Evolutionary conservation across 164 flowering plant genomes (phyloP).

Genomic region (Sedum album): DNA sequence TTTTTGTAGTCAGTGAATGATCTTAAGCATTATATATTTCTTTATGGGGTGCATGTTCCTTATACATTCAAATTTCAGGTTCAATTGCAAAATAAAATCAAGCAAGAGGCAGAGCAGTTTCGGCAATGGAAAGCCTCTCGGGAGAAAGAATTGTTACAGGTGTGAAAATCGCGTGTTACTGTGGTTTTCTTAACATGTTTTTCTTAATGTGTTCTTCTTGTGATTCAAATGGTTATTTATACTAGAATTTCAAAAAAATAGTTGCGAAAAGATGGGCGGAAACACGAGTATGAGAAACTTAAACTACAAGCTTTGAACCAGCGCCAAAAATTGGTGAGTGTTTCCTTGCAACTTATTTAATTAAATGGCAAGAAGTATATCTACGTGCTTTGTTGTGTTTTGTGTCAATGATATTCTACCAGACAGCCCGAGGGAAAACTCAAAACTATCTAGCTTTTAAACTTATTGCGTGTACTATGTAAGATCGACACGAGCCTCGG

Average conservation of each 20-base stretch:
- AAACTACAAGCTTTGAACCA: slow-evolving; percentile 92
- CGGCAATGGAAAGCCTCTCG: slow-evolving; percentile 12
- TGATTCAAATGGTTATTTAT: neutral
- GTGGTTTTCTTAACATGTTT: too few species aligned
- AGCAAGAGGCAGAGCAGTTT: slow-evolving; percentile 9
- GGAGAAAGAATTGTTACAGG: slow-evolving; percentile 11
- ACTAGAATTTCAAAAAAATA: too few species aligned
- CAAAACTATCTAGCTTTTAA: neutral
- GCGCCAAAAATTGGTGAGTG: slow-evolving; percentile 86
- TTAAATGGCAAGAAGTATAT: neutral
- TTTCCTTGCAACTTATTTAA: slow-evolving; percentile 8
- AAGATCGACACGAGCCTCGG: neutral
- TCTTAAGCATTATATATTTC: neutral
- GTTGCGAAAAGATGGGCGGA: slow-evolving; percentile 93
- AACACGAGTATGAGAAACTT: slow-evolving; percentile 93
- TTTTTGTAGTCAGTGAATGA: neutral
- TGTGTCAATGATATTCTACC: neutral
- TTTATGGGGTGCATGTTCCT: neutral
- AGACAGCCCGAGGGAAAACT: too few species aligned
- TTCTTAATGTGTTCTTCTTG: neutral
- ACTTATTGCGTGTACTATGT: neutral
- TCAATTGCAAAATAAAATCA: slow-evolving; percentile 7
- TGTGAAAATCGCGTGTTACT: neutral
- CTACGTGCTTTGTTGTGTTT: neutral
- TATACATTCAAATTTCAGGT: neutral